These are phyloP conservation scores for Penicillium dipodomyicola DNA, from an alignment of 495 filamentous ascomycete species.

Conservation along the genomic window DNA sequence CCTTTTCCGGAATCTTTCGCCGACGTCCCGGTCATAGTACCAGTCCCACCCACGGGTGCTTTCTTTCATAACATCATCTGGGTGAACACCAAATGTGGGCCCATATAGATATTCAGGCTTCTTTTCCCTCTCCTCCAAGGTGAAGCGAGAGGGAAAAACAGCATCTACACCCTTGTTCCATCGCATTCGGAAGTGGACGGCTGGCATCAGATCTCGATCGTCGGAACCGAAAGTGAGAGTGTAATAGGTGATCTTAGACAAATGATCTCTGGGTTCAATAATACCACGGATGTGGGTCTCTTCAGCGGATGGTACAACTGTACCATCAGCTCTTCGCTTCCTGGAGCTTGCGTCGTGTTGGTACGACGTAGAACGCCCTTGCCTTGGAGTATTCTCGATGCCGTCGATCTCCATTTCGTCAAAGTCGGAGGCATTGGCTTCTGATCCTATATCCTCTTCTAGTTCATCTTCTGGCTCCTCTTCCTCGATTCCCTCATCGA, in stretches of 20 bases:
- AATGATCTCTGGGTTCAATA: slow-evolving; percentile 38
- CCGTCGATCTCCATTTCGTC: slow-evolving; percentile 19
- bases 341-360: slow-evolving; percentile 13
- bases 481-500: slow-evolving; percentile 18
- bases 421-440: slow-evolving; percentile 15
- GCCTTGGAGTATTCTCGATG: slow-evolving; percentile 2
- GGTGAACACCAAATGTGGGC: slow-evolving; percentile 35
- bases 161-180: slow-evolving; percentile 48
- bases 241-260: slow-evolving; percentile 39
- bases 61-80: slow-evolving; percentile 44
- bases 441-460: slow-evolving; percentile 15
- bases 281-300: slow-evolving; percentile 40
- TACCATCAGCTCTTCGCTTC: slow-evolving; percentile 23
- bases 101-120: slow-evolving; percentile 43
- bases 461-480: slow-evolving; percentile 22
- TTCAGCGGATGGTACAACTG: slow-evolving; percentile 15
- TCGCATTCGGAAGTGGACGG: slow-evolving; percentile 46
- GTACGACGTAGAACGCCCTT: neutral
- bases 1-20: slow-evolving; percentile 35
- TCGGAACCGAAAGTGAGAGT: slow-evolving; percentile 44
- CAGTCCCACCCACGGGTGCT: slow-evolving; percentile 52
- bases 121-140: slow-evolving; percentile 27
- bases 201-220: slow-evolving; percentile 44
- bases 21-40: slow-evolving; percentile 48
- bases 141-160: slow-evolving; percentile 47